These are phyloP conservation scores for Cercophora sp. DNA, from an alignment of 495 filamentous ascomycete genomes.

Conservation along the genomic window DNA sequence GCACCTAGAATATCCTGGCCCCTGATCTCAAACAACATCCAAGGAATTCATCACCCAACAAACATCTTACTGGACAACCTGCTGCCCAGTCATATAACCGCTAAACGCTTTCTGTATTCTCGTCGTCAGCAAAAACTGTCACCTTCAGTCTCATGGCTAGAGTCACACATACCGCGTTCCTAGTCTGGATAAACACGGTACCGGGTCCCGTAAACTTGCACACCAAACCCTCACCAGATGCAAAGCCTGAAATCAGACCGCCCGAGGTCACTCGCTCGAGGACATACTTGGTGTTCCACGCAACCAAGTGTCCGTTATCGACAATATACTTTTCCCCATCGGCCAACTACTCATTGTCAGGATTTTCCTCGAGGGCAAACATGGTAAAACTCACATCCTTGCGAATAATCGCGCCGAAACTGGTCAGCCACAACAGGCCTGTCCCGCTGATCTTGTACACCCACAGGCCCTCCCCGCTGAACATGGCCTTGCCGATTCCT, in stretches of 20 bases:
- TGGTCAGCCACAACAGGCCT: constrained; percentile 82
- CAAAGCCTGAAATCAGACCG: constrained; percentile 76
- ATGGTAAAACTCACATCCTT: constrained; percentile 70
- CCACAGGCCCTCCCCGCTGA: constrained; percentile 89
- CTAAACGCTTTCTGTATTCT: constrained; percentile 44
- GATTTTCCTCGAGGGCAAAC: background rate
- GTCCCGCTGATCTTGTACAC: constrained; percentile 79
- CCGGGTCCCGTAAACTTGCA: constrained; percentile 93
- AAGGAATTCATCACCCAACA: background rate
- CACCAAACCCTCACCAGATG: constrained; percentile 79
- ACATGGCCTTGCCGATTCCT: constrained; percentile 84
- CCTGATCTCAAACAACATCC: background rate
- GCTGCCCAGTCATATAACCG: constrained; percentile 44
- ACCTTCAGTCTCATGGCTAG: background rate
- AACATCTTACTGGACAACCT: constrained; percentile 13
- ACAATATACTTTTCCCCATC: constrained; percentile 83
- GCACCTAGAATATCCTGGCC: no score
- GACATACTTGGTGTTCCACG: constrained; percentile 93
- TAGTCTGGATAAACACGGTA: constrained; percentile 89
- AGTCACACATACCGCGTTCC: constrained; percentile 63
- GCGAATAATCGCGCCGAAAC: constrained; percentile 90
- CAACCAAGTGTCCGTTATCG: constrained; percentile 93
- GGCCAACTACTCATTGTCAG: constrained; percentile 62
- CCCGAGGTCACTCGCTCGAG: constrained; percentile 86
- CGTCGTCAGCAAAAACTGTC: constrained; percentile 11